phyloP scores from a whole-genome alignment of 108 stramenopile species.

The Cylindrotheca closterium region DNA sequence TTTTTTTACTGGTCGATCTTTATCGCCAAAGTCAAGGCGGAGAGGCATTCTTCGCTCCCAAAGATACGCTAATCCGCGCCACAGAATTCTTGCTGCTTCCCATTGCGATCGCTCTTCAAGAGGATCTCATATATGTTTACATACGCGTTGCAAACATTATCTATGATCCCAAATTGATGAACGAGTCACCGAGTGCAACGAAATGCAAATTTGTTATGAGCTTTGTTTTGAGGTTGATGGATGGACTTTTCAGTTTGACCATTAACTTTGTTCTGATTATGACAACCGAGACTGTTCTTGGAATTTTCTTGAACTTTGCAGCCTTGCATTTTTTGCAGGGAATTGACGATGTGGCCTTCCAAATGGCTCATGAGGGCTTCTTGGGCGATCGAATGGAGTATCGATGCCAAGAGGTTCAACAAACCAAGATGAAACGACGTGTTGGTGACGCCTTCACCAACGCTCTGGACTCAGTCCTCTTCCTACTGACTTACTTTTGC shows the following conservation, averaged over 20 bases:
- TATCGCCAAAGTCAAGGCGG: neutral
- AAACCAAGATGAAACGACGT: neutral
- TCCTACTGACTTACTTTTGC: neutral
- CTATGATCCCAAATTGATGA: neutral
- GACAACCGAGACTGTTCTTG: neutral
- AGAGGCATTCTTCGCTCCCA: neutral
- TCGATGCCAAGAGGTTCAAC: neutral
- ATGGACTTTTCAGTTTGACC: constrained; percentile 6
- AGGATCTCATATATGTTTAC: constrained; percentile 12
- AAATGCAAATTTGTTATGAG: constrained; percentile 2
- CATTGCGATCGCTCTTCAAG: constrained; percentile 10
- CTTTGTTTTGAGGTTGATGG: neutral
- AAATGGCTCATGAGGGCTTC: constrained; percentile 31
- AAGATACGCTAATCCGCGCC: neutral
- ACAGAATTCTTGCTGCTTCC: constrained; percentile 9
- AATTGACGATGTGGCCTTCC: constrained; percentile 51
- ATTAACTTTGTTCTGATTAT: neutral
- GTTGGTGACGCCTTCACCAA: neutral
- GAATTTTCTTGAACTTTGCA: neutral
- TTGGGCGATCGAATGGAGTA: constrained; percentile 12
- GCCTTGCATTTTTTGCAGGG: constrained; percentile 1
- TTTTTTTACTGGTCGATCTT: neutral
- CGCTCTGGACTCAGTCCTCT: neutral
- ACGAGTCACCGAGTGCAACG: neutral
- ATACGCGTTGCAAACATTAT: neutral